A percentile compares a stretch with the other conserved stretches of the same genome.
These are phyloP conservation scores for Capsella rubella DNA, from an alignment of 441 rosid species.

Conservation along the genomic window DNA sequence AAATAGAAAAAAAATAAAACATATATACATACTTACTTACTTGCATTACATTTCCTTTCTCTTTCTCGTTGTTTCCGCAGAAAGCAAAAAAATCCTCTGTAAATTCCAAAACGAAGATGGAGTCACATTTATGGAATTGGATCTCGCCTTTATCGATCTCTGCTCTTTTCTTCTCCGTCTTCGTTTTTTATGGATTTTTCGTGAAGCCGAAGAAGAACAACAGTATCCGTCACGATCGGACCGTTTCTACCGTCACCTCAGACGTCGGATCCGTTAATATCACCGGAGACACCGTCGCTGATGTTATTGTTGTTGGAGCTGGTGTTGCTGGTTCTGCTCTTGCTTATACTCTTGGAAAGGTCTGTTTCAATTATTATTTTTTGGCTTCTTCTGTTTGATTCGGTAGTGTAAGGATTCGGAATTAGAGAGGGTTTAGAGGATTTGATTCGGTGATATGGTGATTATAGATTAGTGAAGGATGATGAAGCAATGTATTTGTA, in stretches of 20 bases:
- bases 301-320: conserved; percentile 73
- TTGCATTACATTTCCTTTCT: conserved; percentile 10
- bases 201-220: conserved; percentile 34
- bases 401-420: conserved; percentile 12
- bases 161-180: conserved; percentile 36
- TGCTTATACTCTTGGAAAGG: conserved; percentile 87
- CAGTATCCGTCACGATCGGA: conserved; percentile 40
- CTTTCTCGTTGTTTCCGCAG: conserved; percentile 39
- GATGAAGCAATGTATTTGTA: not conserved
- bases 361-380: not conserved
- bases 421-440: conserved; percentile 20
- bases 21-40: too few species aligned
- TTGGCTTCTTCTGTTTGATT: not conserved
- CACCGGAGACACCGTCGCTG: conserved; percentile 47
- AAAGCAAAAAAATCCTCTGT: conserved; percentile 14
- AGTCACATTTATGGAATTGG: conserved; percentile 53
- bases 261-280: conserved; percentile 54
- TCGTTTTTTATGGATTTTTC: conserved; percentile 49
- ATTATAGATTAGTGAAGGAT: not conserved
- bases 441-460: not conserved
- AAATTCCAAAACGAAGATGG: conserved; percentile 47
- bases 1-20: not conserved
- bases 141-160: conserved; percentile 50
- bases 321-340: conserved; percentile 94
- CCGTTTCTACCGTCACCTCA: conserved; percentile 44